Conservation (phyloP, 176 grass and related monocot species). For the Carex cristatella region DNA sequence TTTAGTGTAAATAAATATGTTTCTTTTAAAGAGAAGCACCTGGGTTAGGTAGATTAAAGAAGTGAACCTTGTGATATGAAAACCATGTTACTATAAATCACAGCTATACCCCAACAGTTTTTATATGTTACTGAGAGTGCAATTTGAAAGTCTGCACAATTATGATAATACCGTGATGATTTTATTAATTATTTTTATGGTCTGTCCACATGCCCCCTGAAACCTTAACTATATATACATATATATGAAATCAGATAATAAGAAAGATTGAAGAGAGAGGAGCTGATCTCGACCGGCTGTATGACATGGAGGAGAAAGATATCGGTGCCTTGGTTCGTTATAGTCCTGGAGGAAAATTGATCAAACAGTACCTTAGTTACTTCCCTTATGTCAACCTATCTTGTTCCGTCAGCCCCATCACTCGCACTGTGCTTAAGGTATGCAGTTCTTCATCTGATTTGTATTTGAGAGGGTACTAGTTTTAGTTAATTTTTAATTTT, state of each 20-base stretch:
- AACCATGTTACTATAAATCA: not conserved
- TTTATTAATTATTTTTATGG: not conserved
- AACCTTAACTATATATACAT: not conserved
- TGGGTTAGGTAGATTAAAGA: not conserved
- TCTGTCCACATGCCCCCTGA: not conserved
- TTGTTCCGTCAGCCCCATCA: conserved; percentile 83
- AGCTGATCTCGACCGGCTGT: conserved; percentile 72
- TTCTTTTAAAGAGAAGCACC: not conserved
- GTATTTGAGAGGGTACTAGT: not conserved
- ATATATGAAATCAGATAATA: conserved; percentile 44
- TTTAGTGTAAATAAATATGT: conserved; percentile 5
- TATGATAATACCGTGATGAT: not conserved
- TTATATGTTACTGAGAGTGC: not conserved
- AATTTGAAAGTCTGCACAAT: not conserved
- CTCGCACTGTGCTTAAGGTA: conserved; percentile 97
- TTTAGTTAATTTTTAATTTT: not conserved
- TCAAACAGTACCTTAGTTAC: conserved; percentile 77
- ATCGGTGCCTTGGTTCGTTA: conserved; percentile 81
- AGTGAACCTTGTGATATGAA: not conserved
- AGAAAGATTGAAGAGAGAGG: conserved; percentile 85
- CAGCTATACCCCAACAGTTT: not conserved
- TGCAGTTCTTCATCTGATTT: not conserved
- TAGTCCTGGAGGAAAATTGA: conserved; percentile 80
- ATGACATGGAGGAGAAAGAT: conserved; percentile 97
- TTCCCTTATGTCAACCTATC: conserved; percentile 75